phyloP scores from a whole-genome alignment of 805 yeast species.

The Spathaspora gorwiae region DNA sequence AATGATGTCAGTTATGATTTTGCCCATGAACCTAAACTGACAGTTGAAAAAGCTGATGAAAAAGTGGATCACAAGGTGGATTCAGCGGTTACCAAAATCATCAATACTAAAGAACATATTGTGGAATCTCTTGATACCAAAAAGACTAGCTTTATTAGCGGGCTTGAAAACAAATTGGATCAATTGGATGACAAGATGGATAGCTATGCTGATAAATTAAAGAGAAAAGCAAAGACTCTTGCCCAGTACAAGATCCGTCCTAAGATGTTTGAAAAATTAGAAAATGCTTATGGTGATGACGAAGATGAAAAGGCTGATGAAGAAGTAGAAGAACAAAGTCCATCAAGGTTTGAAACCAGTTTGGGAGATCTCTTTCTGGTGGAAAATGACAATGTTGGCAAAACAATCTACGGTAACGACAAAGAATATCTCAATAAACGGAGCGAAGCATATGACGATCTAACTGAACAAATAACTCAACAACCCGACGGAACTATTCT shows the following conservation, averaged over 20 bases:
- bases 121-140: constrained; percentile 11
- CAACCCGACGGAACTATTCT: constrained; percentile 10
- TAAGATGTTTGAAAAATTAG: constrained; percentile 6
- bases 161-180: constrained; percentile 9
- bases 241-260: constrained; percentile 5
- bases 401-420: background rate
- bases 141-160: constrained; percentile 5
- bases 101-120: constrained; percentile 7
- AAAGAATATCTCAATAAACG: constrained; percentile 2
- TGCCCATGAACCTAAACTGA: constrained; percentile 16
- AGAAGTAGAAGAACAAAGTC: background rate
- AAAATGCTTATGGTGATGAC: background rate
- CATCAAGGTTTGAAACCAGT: background rate
- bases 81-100: constrained; percentile 1
- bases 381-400: background rate
- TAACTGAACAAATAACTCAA: background rate
- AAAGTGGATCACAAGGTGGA: constrained; percentile 14
- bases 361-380: background rate
- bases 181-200: constrained; percentile 6
- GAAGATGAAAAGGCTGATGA: background rate
- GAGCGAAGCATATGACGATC: background rate
- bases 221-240: background rate
- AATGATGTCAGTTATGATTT: constrained; percentile 16
- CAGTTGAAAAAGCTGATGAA: constrained; percentile 16
- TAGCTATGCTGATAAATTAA: constrained; percentile 5